phyloP scores from a whole-genome alignment of 106 monocot genomes.

The Amphibolis antarctica region DNA sequence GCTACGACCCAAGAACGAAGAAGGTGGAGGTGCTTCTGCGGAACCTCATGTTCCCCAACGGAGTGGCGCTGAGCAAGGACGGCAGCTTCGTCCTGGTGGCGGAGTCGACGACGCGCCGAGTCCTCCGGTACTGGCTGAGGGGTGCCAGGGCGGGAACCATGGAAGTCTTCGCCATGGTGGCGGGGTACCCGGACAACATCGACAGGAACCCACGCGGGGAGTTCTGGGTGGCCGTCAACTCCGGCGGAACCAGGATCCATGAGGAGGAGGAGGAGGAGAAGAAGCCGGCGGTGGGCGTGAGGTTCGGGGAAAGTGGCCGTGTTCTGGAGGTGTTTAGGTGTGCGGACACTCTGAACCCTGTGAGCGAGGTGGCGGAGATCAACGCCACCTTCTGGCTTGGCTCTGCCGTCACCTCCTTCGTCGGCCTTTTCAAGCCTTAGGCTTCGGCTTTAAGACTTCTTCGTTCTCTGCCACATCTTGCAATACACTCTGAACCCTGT shows the following conservation, averaged over 20 bases:
- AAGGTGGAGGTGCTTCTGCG: slow-evolving; percentile 31
- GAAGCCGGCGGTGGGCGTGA: no score
- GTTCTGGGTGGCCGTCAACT: slow-evolving; percentile 49
- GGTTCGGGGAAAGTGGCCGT: slow-evolving; percentile 28
- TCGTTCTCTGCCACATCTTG: no score
- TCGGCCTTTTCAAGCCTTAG: background rate
- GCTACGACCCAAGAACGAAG: slow-evolving; percentile 32
- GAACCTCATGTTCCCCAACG: slow-evolving; percentile 49
- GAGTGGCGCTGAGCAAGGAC: slow-evolving; percentile 37
- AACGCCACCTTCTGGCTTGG: slow-evolving; percentile 60
- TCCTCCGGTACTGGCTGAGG: slow-evolving; percentile 44
- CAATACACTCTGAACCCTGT: no score
- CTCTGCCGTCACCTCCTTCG: slow-evolving; percentile 33
- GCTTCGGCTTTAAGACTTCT: no score
- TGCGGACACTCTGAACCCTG: slow-evolving; percentile 7
- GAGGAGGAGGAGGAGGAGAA: slow-evolving; percentile 6
- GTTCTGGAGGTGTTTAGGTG: slow-evolving; percentile 18
- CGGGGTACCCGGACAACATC: slow-evolving; percentile 73
- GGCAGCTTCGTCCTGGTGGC: slow-evolving; percentile 37
- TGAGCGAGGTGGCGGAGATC: slow-evolving; percentile 59
- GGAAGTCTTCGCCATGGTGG: slow-evolving; percentile 34
- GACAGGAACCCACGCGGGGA: slow-evolving; percentile 46
- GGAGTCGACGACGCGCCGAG: slow-evolving; percentile 37
- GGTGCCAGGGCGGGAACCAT: background rate
- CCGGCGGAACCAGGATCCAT: background rate